Base-by-base conservation (phyloP, 768 basidiomycete genomes). In the Leucosporidium scottii region DNA sequence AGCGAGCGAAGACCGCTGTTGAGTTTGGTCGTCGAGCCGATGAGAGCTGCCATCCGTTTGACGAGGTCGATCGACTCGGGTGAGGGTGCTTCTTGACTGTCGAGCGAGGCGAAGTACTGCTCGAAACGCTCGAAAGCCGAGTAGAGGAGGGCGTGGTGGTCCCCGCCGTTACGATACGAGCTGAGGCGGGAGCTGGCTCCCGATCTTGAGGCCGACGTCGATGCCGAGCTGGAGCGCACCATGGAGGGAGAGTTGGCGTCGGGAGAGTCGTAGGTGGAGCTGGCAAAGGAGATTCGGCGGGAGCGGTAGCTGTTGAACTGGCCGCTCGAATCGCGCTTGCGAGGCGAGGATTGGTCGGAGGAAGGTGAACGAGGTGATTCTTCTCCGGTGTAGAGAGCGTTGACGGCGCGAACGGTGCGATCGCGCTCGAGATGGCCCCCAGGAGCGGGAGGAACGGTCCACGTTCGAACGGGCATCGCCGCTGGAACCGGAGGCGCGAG, bases 51-150 rank as follows among this genome's bases (percentile, higher is more conserved):
- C 61, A 70, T 68, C 18, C 66, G 63, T 50, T 54, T 56, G 48
- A 73, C 64, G 48, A 73, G 66, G 3, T 73, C 69, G 18, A 18
- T 20, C 27, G 67, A 60, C 17, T 66, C 67, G 1, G 58, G 62
- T 48, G 53, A 10, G 7, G 5, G 8, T 17, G 9, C 34, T 8
- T 39, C 50, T 18, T 17, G 13, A 44, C 25, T 23, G n/a, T 48
- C n/a, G 44, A 25, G 9, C 12, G 59, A 48, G 15, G 61, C 23
- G 50, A 73, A 70, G 47, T 70, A 61, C 28, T 49, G 50, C 18
- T 73, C 64, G 50, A 73, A 70, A 21, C 48, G 59, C 15, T 68
- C 66, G 9, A 70, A 65, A 5, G 69, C 68, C 8, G 64, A 47
- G 44, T 68, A 36, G 36, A 73, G 66, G 44, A 67, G 57, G 17